Evolutionary conservation across 495 filamentous ascomycete genomes (phyloP).

Genomic region (Talaromyces nanjingensis): DNA sequence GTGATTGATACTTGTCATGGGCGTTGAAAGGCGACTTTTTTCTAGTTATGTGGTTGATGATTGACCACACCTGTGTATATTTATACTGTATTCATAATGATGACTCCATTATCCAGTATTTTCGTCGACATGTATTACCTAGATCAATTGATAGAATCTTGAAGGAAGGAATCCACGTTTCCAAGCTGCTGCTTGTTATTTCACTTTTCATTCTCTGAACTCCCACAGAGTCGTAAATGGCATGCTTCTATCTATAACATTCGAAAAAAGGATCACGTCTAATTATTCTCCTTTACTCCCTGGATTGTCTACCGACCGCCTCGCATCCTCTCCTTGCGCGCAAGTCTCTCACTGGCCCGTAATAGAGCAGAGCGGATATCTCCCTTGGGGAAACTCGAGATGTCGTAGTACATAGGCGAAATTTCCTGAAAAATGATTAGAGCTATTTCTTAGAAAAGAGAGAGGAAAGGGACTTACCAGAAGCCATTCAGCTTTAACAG

Average conservation of each 20-base stretch:
- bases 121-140: not conserved
- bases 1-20: not conserved
- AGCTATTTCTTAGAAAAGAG: not conserved
- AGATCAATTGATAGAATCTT: not conserved
- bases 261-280: slow-evolving; percentile 5
- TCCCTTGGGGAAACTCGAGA: slow-evolving; percentile 75
- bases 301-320: slow-evolving; percentile 26
- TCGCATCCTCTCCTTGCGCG: slow-evolving; percentile 62
- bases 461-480: slow-evolving; percentile 52
- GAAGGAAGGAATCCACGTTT: not conserved
- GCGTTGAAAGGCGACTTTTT: not conserved
- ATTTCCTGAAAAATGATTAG: slow-evolving; percentile 58
- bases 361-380: slow-evolving; percentile 74
- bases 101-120: slow-evolving; percentile 5
- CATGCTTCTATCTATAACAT: not conserved
- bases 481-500: slow-evolving; percentile 68
- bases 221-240: not conserved
- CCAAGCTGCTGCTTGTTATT: not conserved
- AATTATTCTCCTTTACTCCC: not conserved
- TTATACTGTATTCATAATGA: not conserved
- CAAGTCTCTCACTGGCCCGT: slow-evolving; percentile 65
- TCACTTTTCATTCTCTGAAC: not conserved
- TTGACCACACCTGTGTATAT: not conserved
- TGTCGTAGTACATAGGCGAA: slow-evolving; percentile 84
- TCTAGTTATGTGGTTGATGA: not conserved